These are phyloP conservation scores for Zasmidium cellare DNA, from an alignment of 2,329 filamentous ascomycete genomes.

Conservation along the genomic window DNA sequence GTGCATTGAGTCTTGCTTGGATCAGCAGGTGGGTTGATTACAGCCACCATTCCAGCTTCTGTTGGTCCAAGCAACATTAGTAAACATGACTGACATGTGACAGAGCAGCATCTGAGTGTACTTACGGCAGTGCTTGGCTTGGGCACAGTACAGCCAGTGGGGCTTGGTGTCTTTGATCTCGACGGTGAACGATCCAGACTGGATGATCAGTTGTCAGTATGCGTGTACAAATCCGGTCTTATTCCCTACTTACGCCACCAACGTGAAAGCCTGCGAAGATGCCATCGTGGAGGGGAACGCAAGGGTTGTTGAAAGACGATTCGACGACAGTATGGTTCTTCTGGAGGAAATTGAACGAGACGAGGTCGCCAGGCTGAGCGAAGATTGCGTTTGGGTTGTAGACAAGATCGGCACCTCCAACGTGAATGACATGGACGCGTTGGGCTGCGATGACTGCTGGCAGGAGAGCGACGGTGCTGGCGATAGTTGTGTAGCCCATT, in stretches of 20 bases:
- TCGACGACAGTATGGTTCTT: background rate
- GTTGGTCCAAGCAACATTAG: too few species aligned
- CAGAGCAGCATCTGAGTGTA: too few species aligned
- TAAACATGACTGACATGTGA: too few species aligned
- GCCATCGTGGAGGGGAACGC: background rate
- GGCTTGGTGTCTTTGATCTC: background rate
- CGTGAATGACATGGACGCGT: background rate
- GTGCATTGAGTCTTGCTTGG: background rate
- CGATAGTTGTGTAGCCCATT: background rate
- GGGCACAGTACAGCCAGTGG: background rate
- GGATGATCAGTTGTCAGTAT: background rate
- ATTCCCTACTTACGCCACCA: background rate
- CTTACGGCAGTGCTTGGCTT: background rate
- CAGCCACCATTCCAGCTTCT: background rate
- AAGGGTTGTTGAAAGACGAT: background rate
- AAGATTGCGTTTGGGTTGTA: background rate
- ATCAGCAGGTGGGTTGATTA: background rate
- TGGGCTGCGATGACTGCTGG: background rate
- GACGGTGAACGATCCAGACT: background rate
- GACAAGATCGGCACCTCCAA: background rate
- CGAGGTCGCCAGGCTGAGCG: background rate
- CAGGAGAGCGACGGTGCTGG: background rate
- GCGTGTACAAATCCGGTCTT: background rate
- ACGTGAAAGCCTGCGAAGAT: background rate
- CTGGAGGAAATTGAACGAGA: background rate